Percentiles rank a stretch among this genome's conserved stretches.
Conservation (phyloP, 2,329 filamentous ascomycete genomes). For the Fusarium robinianum region DNA sequence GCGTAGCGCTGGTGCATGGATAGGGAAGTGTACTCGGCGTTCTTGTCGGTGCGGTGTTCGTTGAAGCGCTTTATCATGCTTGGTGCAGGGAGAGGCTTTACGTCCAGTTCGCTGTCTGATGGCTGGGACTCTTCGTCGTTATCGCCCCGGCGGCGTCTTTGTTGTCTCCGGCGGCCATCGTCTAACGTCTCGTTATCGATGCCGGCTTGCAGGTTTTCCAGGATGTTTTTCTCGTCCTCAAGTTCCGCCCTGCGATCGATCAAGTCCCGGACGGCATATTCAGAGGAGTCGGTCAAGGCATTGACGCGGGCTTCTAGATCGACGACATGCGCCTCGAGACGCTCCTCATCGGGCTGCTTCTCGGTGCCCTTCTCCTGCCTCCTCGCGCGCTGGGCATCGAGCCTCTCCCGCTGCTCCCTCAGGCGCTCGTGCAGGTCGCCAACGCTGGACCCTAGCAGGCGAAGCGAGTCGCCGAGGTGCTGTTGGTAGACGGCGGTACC, state of each 20-base stretch:
- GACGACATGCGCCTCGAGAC: constrained; percentile 47
- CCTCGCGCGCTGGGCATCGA: constrained; percentile 41
- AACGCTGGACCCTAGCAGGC: constrained; percentile 51
- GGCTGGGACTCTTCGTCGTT: constrained; percentile 1
- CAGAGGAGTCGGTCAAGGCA: constrained; percentile 50
- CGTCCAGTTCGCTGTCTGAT: constrained; percentile 34
- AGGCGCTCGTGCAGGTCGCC: constrained; percentile 55
- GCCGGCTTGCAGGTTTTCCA: constrained; percentile 44
- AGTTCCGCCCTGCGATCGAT: constrained; percentile 56
- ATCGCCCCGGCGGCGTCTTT: constrained; percentile 29
- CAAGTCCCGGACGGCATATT: constrained; percentile 51
- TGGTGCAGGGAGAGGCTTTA: constrained; percentile 28
- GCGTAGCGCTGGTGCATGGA: constrained; percentile 55
- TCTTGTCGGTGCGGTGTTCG: constrained; percentile 44
- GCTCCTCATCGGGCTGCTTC: constrained; percentile 43
- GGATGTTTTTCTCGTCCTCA: constrained; percentile 52
- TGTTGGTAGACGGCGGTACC: constrained; percentile 49
- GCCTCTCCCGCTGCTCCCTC: constrained; percentile 42
- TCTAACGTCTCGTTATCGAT: constrained; percentile 24
- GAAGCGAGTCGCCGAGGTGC: constrained; percentile 51
- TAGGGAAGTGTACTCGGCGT: constrained; percentile 49
- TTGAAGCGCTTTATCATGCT: constrained; percentile 43
- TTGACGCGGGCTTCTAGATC: constrained; percentile 48
- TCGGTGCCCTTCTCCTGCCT: constrained; percentile 45
- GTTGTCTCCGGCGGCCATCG: constrained; percentile 23